Evolutionary conservation across 768 basidiomycete genomes (phyloP).

Genomic region (Pulveroboletus sp.): DNA sequence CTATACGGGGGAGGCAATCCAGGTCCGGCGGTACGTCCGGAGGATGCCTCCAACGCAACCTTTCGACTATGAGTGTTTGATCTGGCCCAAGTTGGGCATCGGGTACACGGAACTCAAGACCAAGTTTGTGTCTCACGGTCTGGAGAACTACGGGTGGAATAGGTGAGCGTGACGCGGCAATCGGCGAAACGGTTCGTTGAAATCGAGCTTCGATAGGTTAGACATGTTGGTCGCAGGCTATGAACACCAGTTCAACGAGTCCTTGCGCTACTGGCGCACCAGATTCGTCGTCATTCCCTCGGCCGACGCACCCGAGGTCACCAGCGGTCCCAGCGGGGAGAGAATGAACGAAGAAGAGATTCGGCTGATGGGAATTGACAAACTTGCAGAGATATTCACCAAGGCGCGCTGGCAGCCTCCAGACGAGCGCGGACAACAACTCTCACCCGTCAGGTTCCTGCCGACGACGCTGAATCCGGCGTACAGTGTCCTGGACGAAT

Average conservation of each 20-base stretch:
- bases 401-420: conserved; percentile 75
- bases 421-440: conserved; percentile 36
- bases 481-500: conserved; percentile 72
- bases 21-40: conserved; percentile 82
- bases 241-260: conserved; percentile 75
- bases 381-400: conserved; percentile 84
- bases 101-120: conserved; percentile 81
- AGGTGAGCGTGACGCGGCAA: conserved; percentile 42
- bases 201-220: conserved; percentile 42
- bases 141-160: conserved; percentile 87
- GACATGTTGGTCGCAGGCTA: conserved; percentile 86
- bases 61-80: conserved; percentile 80
- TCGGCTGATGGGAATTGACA: conserved; percentile 84
- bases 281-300: conserved; percentile 91
- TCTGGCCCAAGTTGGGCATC: conserved; percentile 88
- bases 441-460: conserved; percentile 68
- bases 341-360: conserved; percentile 82
- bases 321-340: conserved; percentile 63
- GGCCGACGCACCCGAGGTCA: conserved; percentile 56
- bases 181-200: not conserved
- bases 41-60: conserved; percentile 60
- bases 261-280: conserved; percentile 89
- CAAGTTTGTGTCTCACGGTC: conserved; percentile 70
- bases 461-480: conserved; percentile 84
- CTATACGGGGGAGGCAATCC: conserved; percentile 87